Evolutionary conservation across 441 rosid species (phyloP).

Genomic region (Gossypium davidsonii): DNA sequence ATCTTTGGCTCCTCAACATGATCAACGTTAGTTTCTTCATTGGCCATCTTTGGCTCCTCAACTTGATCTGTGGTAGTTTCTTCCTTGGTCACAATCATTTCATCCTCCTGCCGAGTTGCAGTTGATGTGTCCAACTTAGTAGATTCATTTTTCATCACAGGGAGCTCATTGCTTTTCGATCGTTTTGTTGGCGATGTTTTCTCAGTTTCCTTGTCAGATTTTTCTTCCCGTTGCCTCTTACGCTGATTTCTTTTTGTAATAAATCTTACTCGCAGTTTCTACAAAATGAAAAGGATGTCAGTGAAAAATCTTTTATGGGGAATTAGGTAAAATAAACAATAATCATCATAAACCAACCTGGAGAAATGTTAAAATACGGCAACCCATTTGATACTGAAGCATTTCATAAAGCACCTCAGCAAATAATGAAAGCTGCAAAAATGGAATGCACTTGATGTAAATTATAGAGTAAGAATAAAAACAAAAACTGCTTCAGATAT

Average conservation of each 20-base stretch:
- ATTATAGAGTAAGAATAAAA: background rate
- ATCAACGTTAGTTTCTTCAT: constrained; percentile 16
- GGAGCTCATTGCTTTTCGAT: constrained; percentile 46
- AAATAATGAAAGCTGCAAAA: constrained; percentile 82
- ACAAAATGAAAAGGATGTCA: constrained; percentile 16
- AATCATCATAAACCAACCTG: constrained; percentile 46
- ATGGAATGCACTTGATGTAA: constrained; percentile 6
- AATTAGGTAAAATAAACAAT: constrained; percentile 8
- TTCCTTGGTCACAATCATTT: constrained; percentile 27
- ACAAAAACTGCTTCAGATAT: background rate
- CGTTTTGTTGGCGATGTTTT: constrained; percentile 43
- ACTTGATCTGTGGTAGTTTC: constrained; percentile 28
- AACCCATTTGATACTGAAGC: constrained; percentile 97
- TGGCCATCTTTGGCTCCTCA: constrained; percentile 19
- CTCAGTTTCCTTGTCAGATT: constrained; percentile 37
- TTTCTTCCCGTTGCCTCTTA: constrained; percentile 70
- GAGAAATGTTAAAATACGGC: constrained; percentile 66
- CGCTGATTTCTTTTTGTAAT: constrained; percentile 64
- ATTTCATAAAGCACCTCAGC: constrained; percentile 85
- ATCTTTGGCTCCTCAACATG: constrained; percentile 24
- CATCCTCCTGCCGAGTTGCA: constrained; percentile 36
- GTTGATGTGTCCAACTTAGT: constrained; percentile 26
- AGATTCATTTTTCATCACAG: constrained; percentile 42
- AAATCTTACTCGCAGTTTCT: constrained; percentile 71
- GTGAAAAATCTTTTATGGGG: constrained; percentile 9